A percentile compares a stretch with the other conserved stretches of the same genome.
Conservation (phyloP, 1,284 basidiomycete genomes). For the Apiotrichum akiyoshidainum region DNA sequence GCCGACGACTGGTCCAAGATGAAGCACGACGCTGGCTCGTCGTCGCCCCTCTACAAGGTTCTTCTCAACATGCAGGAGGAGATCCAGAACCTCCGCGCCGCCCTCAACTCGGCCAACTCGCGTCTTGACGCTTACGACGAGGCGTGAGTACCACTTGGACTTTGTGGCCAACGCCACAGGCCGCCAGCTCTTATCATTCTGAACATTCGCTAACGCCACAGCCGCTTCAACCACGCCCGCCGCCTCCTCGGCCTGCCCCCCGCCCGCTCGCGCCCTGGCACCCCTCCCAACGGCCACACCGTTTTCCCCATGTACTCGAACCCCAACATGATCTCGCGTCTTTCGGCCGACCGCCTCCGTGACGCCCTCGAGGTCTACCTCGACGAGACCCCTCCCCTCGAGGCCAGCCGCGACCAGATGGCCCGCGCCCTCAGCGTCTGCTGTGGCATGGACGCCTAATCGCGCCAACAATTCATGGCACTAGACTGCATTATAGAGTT, state of each 20-base stretch:
- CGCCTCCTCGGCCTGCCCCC: conserved; percentile 19
- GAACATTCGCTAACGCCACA: background rate
- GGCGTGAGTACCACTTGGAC: conserved; percentile 4
- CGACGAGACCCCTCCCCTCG: conserved; percentile 20
- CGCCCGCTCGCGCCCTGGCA: conserved; percentile 4
- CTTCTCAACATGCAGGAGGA: conserved; percentile 24
- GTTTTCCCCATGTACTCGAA: conserved; percentile 7
- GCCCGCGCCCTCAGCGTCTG: conserved; percentile 20
- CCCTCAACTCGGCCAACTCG: conserved; percentile 8
- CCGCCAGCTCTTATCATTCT: too few species aligned
- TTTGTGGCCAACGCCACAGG: too few species aligned
- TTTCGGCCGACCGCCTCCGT: conserved; percentile 19
- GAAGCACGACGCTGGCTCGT: conserved; percentile 4
- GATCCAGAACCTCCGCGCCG: conserved; percentile 17
- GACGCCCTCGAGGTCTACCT: conserved; percentile 22
- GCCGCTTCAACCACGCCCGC: conserved; percentile 20
- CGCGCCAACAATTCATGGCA: too few species aligned
- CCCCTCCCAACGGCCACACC: background rate
- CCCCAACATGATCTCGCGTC: conserved; percentile 12
- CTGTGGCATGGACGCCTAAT: conserved; percentile 18
- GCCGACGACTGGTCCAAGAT: conserved; percentile 21
- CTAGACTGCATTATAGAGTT: too few species aligned
- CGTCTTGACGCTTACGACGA: conserved; percentile 20
- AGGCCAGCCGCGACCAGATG: conserved; percentile 16
- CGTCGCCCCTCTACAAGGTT: conserved; percentile 19